Evolutionary conservation across 1,284 basidiomycete genomes (phyloP).

Genomic region (Apiotrichum sp.): DNA sequence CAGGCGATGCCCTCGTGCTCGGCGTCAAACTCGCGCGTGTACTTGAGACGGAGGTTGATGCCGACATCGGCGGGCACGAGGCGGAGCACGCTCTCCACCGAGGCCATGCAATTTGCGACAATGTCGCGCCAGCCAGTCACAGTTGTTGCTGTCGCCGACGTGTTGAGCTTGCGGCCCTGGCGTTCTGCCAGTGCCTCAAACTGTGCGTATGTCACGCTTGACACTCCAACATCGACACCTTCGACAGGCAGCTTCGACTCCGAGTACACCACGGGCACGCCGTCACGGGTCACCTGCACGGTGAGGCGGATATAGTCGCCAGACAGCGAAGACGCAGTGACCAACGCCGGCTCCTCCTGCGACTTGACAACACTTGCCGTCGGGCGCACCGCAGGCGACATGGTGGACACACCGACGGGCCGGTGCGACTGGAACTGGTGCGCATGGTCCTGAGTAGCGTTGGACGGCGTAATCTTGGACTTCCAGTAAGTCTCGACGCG

Average conservation of each 20-base stretch:
- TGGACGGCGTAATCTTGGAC: constrained; percentile 62
- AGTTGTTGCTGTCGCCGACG: constrained; percentile 27
- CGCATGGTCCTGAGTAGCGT: constrained; percentile 47
- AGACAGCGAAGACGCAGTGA: constrained; percentile 53
- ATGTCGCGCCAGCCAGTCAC: constrained; percentile 57
- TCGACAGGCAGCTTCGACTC: constrained; percentile 66
- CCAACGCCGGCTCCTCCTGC: constrained; percentile 37
- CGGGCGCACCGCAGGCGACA: constrained; percentile 36
- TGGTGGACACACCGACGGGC: constrained; percentile 39
- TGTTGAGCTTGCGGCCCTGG: constrained; percentile 50
- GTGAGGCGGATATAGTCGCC: constrained; percentile 80
- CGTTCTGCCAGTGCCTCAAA: constrained; percentile 62
- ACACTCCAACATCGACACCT: constrained; percentile 70
- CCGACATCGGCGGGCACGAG: constrained; percentile 70
- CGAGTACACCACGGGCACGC: constrained; percentile 74
- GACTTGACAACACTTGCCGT: constrained; percentile 13
- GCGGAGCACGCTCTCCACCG: constrained; percentile 65
- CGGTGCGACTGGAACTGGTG: constrained; percentile 46
- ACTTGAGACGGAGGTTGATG: constrained; percentile 72
- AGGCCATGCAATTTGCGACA: constrained; percentile 58
- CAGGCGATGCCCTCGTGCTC: constrained; percentile 50
- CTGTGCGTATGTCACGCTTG: constrained; percentile 74
- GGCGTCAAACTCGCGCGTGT: constrained; percentile 52
- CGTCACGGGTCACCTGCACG: constrained; percentile 87
- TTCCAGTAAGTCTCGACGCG: constrained; percentile 97